Evolutionary conservation across 176 grass and related monocot genomes (phyloP), one percentile per base, ranked within the genome.

Genomic region (Oryza rufipogon): DNA sequence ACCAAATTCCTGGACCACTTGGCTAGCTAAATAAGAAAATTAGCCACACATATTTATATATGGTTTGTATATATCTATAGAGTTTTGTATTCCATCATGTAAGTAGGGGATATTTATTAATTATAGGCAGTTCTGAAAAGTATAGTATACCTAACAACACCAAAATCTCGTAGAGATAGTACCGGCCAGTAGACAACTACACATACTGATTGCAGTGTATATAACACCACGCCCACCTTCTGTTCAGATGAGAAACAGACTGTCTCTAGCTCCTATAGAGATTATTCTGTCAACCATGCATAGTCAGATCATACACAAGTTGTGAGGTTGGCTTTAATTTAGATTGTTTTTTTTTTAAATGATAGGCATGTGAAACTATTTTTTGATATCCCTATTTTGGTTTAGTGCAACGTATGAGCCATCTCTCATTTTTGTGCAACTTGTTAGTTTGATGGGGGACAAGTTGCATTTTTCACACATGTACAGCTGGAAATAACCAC

Each of bases 1-100:
- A 30, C n/a, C 20, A 65, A 30, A n/a, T 1, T 42, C 49, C 28
- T 74, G 84, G 84, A 80, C 84, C 44, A 80, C 56, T 64, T 49
- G 26, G 7, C 30, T 2, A 32, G 20, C 45, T 52, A 51, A 74
- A 1, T 2, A 48, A 49, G 6, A 74, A 74, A 26, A 15, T 52
- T 46, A 11, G 22, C 16, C 70, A 52, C 72, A 52, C 7, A 41
- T 41, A 41, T 41, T 8, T 22, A 60, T 60, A 61, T 9, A 22
- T 33, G 45, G 6, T 46, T 12, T 28, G 44, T 72, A 26, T 46
- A 47, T 46, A 44, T 30, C 12, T 71, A 45, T 13, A 48, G 22
- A 25, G 17, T 58, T 30, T 19, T 32, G 7, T 36, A 56, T 49
- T 56, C 5, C 19, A 16, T n/a, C 41, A 61, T 61, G 56, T 22